These are phyloP conservation scores for Pestalotiopsis sp. DNA, from an alignment of 2,329 filamentous ascomycete species.

Conservation along the genomic window DNA sequence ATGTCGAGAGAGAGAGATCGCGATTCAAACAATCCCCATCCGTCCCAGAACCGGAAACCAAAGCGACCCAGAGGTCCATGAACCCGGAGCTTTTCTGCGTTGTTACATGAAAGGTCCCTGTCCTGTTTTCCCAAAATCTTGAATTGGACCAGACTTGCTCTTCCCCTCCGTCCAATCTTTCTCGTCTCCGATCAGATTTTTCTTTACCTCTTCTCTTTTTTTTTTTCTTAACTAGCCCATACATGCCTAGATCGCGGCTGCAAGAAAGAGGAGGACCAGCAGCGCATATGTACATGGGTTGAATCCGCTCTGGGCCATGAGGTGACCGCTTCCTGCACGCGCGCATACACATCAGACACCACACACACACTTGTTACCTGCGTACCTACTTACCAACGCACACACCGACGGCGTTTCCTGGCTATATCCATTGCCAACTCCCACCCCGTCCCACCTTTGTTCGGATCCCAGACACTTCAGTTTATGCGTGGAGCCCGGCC, in stretches of 20 bases:
- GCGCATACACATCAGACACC: background rate
- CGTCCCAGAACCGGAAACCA: constrained; percentile 3
- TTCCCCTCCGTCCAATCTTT: background rate
- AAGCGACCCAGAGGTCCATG: background rate
- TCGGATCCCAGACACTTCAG: constrained; percentile 1
- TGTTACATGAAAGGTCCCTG: background rate
- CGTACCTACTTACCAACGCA: background rate
- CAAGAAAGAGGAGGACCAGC: background rate
- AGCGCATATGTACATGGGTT: background rate
- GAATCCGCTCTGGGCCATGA: background rate
- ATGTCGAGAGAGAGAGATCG: background rate
- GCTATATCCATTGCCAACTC: constrained; percentile 3
- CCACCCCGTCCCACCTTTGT: constrained; percentile 3
- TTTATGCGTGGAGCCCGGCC: background rate
- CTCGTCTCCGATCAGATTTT: background rate
- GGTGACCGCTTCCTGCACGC: background rate
- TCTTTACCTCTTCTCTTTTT: background rate
- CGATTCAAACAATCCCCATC: constrained; percentile 3
- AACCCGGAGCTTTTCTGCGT: background rate
- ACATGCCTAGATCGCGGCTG: background rate
- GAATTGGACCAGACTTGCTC: background rate
- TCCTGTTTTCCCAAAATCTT: background rate
- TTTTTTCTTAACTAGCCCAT: background rate
- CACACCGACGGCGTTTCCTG: background rate
- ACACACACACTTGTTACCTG: background rate